Conservation (phyloP, 2,329 filamentous ascomycete species). For the Fusarium luffae region DNA sequence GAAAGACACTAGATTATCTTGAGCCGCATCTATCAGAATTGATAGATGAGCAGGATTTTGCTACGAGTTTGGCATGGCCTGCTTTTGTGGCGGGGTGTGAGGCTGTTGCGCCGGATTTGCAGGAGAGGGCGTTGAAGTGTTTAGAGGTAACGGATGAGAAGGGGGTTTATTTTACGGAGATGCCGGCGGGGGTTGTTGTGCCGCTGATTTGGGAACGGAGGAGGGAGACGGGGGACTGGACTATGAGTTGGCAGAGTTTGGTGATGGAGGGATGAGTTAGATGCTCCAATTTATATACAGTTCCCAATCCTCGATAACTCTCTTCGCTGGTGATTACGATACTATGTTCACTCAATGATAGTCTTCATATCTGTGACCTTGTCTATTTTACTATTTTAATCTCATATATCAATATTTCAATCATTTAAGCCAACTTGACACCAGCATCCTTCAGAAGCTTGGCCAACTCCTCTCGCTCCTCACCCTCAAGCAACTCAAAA, state of each 20-base stretch:
- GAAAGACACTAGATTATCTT: conserved; percentile 51
- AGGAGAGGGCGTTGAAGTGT: conserved; percentile 43
- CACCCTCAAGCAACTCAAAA: conserved; percentile 52
- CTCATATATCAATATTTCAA: not conserved
- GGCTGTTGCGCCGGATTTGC: conserved; percentile 51
- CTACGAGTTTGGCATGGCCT: conserved; percentile 55
- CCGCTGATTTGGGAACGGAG: conserved; percentile 47
- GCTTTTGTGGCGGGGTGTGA: conserved; percentile 58
- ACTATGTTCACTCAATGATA: too few species aligned
- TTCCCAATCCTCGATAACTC: too few species aligned
- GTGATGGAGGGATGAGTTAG: conserved; percentile 18
- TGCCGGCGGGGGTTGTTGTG: conserved; percentile 45
- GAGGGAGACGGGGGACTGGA: conserved; percentile 46
- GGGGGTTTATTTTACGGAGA: conserved; percentile 45
- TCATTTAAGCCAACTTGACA: conserved; percentile 41
- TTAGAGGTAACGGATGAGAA: conserved; percentile 44
- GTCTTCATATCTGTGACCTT: not conserved
- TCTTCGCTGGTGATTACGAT: not conserved
- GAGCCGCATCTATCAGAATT: conserved; percentile 48
- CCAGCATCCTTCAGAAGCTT: conserved; percentile 53
- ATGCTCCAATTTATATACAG: too few species aligned
- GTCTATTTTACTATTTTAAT: conserved; percentile 11
- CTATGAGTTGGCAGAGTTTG: conserved; percentile 46
- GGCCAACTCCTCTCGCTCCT: conserved; percentile 51
- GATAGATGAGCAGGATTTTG: conserved; percentile 51